Conservation (phyloP, 331 rosid species). For the Dryas integrifolia region DNA sequence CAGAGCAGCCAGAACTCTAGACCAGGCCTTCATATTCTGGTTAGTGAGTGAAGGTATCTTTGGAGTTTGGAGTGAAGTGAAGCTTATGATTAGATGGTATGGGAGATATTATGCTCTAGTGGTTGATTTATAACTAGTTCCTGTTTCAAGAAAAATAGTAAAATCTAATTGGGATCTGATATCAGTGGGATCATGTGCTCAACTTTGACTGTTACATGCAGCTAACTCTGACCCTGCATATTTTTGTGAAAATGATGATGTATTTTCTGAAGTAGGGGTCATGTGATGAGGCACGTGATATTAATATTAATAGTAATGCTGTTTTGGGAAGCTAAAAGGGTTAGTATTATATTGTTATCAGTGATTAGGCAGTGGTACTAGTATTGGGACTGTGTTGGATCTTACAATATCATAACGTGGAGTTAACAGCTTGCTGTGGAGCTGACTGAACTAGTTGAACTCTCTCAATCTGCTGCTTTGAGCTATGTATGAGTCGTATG, state of each 20-base stretch:
- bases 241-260: slow-evolving; percentile 44
- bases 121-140: slow-evolving; percentile 29
- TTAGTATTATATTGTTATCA: slow-evolving; percentile 11
- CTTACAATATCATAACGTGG: slow-evolving; percentile 23
- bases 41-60: slow-evolving; percentile 12
- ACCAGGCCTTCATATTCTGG: slow-evolving; percentile 51
- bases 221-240: slow-evolving; percentile 41
- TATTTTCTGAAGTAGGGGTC: slow-evolving; percentile 33
- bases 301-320: slow-evolving; percentile 9
- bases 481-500: background rate
- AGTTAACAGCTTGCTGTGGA: slow-evolving; percentile 14
- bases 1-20: slow-evolving; percentile 48
- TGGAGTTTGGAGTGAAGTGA: background rate
- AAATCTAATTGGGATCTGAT: slow-evolving; percentile 45
- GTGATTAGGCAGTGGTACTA: slow-evolving; percentile 21
- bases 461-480: slow-evolving; percentile 4
- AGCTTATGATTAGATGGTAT: slow-evolving; percentile 17
- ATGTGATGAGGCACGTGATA: slow-evolving; percentile 65
- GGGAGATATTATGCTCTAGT: slow-evolving; percentile 19
- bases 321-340: slow-evolving; percentile 33
- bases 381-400: slow-evolving; percentile 23
- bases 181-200: slow-evolving; percentile 62
- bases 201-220: slow-evolving; percentile 46
- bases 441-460: background rate
- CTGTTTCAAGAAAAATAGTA: slow-evolving; percentile 13